Evolutionary conservation across 805 yeast species (phyloP), one percentile per base, ranked within the genome.

Genomic region (Maudiozyma turicensis): DNA sequence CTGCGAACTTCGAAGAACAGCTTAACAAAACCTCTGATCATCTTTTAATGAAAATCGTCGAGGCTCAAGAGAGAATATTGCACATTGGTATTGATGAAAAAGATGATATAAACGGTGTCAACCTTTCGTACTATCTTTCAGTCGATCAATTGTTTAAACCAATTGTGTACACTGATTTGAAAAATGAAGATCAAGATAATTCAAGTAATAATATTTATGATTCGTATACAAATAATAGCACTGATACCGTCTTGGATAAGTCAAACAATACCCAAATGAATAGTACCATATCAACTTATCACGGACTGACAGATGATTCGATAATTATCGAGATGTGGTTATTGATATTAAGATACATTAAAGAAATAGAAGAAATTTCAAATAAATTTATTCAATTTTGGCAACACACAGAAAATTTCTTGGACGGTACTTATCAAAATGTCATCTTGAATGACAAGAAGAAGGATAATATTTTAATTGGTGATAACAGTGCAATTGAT

Each of bases 321-420:
- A 70, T 76, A 30, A 68, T 81, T 26, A 66, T 74, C 28, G 84
- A 80, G 51, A 72, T 78, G 69, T 82, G 88, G 88, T 58, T 73
- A n/a, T 64, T 73, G 38, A 58, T 78, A 10, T 58, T 64, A 41
- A 72, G 69, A 52, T 66, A 75, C 28, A 54, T 70, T 2, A 71
- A 71, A 7, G 75, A 72, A 38, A 57, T 80, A 13, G 62, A 69
- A 15, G 62, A 58, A 6, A 61, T 71, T 8, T 60, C 71, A 6
- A 59, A 60, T 9, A 70, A 73, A 46, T 72, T 80, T 43, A 63
- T 74, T 28, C 72, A 69, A 47, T 78, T 80, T 51, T 80, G 84
- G 75, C 70, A 68, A 20, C 73, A 76, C 49, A 72, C 79, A n/a
- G 73, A 74, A 48, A 76, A 73, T 33, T 80, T 83, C 53, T 58